Conservation (phyloP, 139 green algal species). For the Chlorella sp. region DNA sequence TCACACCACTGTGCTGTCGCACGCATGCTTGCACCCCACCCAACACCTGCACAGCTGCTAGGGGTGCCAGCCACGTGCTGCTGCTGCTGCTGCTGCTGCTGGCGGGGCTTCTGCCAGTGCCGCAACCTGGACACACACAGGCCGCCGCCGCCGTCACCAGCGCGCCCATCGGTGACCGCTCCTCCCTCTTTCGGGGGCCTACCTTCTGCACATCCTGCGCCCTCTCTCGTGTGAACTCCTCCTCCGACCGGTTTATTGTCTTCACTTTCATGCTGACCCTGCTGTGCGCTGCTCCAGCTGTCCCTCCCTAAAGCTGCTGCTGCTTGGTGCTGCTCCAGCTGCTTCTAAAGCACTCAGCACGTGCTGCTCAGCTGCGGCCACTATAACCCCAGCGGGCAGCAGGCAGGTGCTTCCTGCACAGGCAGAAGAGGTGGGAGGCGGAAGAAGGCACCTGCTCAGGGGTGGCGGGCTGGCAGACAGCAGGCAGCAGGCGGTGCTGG, state of each 20-base stretch:
- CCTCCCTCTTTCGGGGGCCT: neutral
- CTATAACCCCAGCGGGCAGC: neutral
- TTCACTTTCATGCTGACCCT: slow-evolving; percentile 90
- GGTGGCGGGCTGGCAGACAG: neutral
- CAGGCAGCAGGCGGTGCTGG: neutral
- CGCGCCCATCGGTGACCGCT: neutral
- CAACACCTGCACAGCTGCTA: neutral
- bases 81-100: no score
- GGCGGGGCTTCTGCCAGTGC: no score
- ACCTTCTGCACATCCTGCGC: slow-evolving; percentile 80
- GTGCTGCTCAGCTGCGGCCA: no score
- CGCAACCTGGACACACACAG: neutral
- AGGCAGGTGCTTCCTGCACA: neutral
- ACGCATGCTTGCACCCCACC: no score
- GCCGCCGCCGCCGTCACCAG: no score
- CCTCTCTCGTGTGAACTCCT: slow-evolving; percentile 83
- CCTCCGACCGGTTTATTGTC: slow-evolving; percentile 86
- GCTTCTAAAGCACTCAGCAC: neutral
- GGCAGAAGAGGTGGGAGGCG: neutral
- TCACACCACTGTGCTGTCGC: neutral
- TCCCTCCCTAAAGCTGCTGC: neutral
- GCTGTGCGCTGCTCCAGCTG: no score
- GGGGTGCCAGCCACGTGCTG: no score
- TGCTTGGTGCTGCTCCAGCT: neutral
- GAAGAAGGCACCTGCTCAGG: no score